Evolutionary conservation across 1,284 basidiomycete genomes (phyloP).

Genomic region (Neolentinus lepideus): DNA sequence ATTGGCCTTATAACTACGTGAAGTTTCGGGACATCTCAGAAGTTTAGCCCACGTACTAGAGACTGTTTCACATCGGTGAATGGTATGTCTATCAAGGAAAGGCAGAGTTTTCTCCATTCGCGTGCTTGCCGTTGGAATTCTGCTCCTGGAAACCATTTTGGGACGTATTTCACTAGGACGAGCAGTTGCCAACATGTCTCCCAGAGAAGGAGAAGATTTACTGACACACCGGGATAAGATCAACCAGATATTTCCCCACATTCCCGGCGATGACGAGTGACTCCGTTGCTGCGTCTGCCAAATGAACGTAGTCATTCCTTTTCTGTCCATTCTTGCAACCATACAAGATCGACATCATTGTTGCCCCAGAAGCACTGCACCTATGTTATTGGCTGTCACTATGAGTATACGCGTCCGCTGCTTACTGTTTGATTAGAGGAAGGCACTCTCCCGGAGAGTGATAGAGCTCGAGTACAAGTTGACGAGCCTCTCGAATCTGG

Average conservation of each 20-base stretch:
- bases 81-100: constrained; percentile 59
- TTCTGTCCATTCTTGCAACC: not conserved
- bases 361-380: not conserved
- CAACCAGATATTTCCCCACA: not conserved
- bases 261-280: not conserved
- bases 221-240: not conserved
- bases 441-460: not conserved
- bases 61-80: constrained; percentile 50
- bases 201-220: not conserved
- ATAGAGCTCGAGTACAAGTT: not conserved
- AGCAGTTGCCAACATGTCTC: not conserved
- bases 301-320: not conserved
- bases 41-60: constrained; percentile 51
- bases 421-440: not conserved
- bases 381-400: not conserved
- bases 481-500: not conserved
- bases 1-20: not conserved
- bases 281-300: not conserved
- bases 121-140: constrained; percentile 38
- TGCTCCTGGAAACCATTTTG: constrained; percentile 27
- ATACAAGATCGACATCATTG: constrained; percentile 1
- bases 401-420: too few species aligned
- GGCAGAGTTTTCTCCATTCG: constrained; percentile 56
- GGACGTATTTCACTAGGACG: constrained; percentile 20
- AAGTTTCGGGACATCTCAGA: not conserved